Evolutionary conservation across 768 basidiomycete genomes (phyloP), one percentile per base, ranked within the genome.

Genomic region (Pulveroboletus sp.): DNA sequence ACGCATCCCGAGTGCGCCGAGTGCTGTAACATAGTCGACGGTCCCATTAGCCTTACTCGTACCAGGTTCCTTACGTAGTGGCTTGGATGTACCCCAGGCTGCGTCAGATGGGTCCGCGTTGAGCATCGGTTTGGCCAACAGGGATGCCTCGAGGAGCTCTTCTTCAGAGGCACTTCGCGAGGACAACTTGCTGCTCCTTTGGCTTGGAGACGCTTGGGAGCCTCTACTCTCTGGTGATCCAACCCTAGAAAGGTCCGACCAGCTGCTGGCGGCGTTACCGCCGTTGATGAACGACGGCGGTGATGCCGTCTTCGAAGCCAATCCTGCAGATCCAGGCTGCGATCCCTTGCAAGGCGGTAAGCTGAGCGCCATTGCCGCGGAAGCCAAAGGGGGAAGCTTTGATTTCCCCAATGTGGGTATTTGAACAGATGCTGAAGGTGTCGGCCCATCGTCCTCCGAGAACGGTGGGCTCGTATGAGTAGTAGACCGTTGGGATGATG

Each of bases 1-100:
- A 14, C 68, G 66, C 45, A 62, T 35, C 38, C 66, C 57, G 1
- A 67, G 51, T n/a, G 61, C 35, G 29, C 68, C 66, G 7, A 69
- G 57, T 6, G 61, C 52, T 0, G 57, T 19, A 16, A 62, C 47
- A 29, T 51, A 35, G 35, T 66, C 57, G 3, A 46, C 41, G 17
- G 43, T 35, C 14, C 58, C 58, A 5, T 67, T 67, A 6, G 12
- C 36, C 35, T 55, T 62, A 37, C 13, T 38, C 31, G 46, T n/a
- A 27, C 40, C 36, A 14, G 48, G 39, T 6, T 55, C 53, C 17
- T 47, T 54, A 25, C 45, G 55, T 36, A 34, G 23, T 14, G 56
- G 11, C 21, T 55, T 64, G 13, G 58, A 48, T 40, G 21, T 37
- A 40, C 44, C 35, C 58, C 63, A 64, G 17, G 44, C 12, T 13